Base-by-base conservation (phyloP, 78 protist genomes). In the Monosiga brevicollis region DNA sequence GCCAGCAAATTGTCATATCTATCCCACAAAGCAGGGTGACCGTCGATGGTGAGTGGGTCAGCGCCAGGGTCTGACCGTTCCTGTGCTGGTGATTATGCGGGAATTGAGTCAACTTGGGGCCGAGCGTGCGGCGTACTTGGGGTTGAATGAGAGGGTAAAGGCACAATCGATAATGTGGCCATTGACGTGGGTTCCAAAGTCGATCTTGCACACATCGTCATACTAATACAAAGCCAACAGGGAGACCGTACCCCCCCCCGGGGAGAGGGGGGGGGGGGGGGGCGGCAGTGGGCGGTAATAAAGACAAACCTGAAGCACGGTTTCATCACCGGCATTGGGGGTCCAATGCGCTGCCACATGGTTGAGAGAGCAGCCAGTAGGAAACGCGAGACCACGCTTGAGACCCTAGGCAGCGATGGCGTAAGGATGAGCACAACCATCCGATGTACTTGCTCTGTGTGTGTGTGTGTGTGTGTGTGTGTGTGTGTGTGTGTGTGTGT, bases 291-390 rank as follows among this genome's bases (percentile, higher is more conserved):
- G n/a, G n/a, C n/a, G n/a, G n/a, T n/a, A n/a, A n/a, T n/a, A n/a
- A 49, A 15, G 29, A 49, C 62, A 6, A 20, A 49, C 62, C 29
- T 49, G 6, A 15, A 49, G 62, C 32, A 96, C 95, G 1, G 97
- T 95, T 83, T 90, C 92, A 89, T 98, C 99, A 25, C 98, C 99
- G 0, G 94, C n/a, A 83, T 97, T 97, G 62, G 99, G 99, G 39
- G 99, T 96, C 72, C 55, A 97, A 87, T 98, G 99, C 35, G 99
- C 99, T 0, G 99, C 99, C 34, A 80, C 83, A 82, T 92, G 80
- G 87, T 98, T 97, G 82, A 98, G 35, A 24, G 97, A 94, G 85
- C 95, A 92, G 72, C 98, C 97, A 3, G 96, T 93, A 62, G 98
- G 98, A 85, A 96, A 96, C 1, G 95, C 98, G 37, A 85, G 79